A percentile compares a stretch with the other conserved stretches of the same genome.
Conservation (phyloP, 805 yeast species). For the Brettanomyces custersianus region DNA sequence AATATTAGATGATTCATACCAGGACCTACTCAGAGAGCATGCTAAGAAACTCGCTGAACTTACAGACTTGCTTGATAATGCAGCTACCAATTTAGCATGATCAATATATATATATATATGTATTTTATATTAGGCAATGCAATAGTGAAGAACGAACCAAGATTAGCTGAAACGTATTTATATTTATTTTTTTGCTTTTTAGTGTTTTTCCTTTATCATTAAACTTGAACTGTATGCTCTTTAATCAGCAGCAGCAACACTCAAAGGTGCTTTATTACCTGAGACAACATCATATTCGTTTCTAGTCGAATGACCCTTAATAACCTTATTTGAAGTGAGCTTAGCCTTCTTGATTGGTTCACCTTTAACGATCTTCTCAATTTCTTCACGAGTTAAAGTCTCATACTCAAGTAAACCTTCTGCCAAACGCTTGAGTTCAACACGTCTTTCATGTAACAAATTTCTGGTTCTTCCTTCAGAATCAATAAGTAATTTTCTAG, state of each 20-base stretch:
- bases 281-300: constrained; percentile 27
- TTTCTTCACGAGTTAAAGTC: constrained; percentile 85
- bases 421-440: constrained; percentile 80
- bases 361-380: constrained; percentile 78
- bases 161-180: not conserved
- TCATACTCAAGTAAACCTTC: constrained; percentile 92
- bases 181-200: too few relatives aligned
- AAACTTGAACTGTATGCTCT: too few relatives aligned
- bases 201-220: not conserved
- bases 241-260: constrained; percentile 17
- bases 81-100: too few relatives aligned
- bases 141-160: not conserved
- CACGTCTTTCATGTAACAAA: constrained; percentile 48
- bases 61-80: too few relatives aligned
- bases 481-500: constrained; percentile 60
- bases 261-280: constrained; percentile 19
- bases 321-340: constrained; percentile 66
- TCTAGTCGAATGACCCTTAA: constrained; percentile 33
- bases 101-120: too few relatives aligned
- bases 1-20: too few relatives aligned
- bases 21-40: too few relatives aligned
- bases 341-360: constrained; percentile 63
- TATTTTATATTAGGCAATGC: not conserved
- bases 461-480: constrained; percentile 76
- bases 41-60: too few relatives aligned